Evolutionary conservation across 2,329 filamentous ascomycete genomes (phyloP), one percentile per base, ranked within the genome.

Genomic region (Talaromyces funiculosus): DNA sequence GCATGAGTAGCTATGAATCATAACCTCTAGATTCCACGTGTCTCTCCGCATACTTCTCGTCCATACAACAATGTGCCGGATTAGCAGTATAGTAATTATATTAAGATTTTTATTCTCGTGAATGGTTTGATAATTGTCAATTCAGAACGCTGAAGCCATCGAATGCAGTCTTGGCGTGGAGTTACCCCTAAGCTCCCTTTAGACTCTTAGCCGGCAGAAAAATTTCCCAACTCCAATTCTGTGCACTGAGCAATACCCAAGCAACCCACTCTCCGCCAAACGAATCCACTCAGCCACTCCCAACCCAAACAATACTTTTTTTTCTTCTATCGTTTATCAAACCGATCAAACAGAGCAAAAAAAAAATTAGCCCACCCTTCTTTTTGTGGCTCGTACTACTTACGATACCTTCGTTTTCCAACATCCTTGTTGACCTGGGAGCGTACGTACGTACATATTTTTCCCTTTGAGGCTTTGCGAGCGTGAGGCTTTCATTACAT

Each of bases 241-340:
- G 16, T 24, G 14, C 53, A n/a, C n/a, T n/a, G n/a, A n/a, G n/a
- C n/a, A n/a, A n/a, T n/a, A n/a, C n/a, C n/a, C n/a, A 24, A 33
- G 38, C 54, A 38, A 24, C 45, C 45, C 29, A 51, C 47, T 51
- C 47, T 51, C 29, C 29, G 26, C 29, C 29, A 47, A 47, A 47
- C 29, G 26, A 51, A 51, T 33, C 33, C 54, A 61, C 64, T 62
- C 63, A 57, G 31, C 54, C 54, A 29, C 43, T 42, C 22, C 26
- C 31, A n/a, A 42, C 33, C 53, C 16, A 38, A 20, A 37, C 33
- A 20, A 24, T 24, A 6, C 22, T 16, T 45, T 38, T 20, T 24
- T 53, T 16, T 47, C 33, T 37, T 42, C 45, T 60, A 26, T 51
- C 66, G 61, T 63, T 60, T 65, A 53, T 64, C 62, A 66, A 64